Percentiles rank a stretch among this genome's conserved stretches.
phyloP scores from a whole-genome alignment of 2,329 filamentous ascomycete species.

The Epichloe sibirici region DNA sequence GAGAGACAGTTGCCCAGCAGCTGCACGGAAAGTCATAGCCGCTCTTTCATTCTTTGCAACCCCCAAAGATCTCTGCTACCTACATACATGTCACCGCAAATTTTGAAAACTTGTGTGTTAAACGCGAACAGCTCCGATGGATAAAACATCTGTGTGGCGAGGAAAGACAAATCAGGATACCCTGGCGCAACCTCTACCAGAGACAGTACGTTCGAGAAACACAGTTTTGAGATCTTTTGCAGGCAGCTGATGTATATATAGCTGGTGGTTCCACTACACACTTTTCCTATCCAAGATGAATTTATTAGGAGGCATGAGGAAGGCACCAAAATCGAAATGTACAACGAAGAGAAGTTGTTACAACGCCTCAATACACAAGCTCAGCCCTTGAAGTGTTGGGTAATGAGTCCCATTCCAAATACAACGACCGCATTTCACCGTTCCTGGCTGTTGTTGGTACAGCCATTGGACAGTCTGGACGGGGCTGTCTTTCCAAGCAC shows the following conservation, averaged over 20 bases:
- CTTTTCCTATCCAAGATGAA: constrained; percentile 13
- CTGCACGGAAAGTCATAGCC: not conserved
- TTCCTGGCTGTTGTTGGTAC: constrained; percentile 22
- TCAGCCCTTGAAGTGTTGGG: constrained; percentile 15
- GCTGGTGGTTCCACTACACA: constrained; percentile 7
- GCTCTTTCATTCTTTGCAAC: not conserved
- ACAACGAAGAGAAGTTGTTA: constrained; percentile 17
- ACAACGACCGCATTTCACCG: constrained; percentile 17
- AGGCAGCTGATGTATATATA: not conserved
- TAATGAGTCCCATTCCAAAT: constrained; percentile 18
- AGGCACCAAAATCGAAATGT: constrained; percentile 22
- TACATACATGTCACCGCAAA: too few species aligned
- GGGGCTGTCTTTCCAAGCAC: constrained; percentile 15
- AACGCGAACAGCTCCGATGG: not conserved
- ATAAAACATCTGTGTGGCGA: not conserved
- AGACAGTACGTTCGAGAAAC: not conserved
- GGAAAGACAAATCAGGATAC: too few species aligned
- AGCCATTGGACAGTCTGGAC: constrained; percentile 10
- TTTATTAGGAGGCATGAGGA: constrained; percentile 18
- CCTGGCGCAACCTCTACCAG: not conserved
- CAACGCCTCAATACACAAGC: constrained; percentile 15
- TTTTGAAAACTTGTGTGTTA: too few species aligned
- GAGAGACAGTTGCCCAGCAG: not conserved
- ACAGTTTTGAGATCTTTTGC: not conserved
- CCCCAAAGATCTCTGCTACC: too few species aligned